A percentile compares a stretch with the other conserved stretches of the same genome.
phyloP scores from a whole-genome alignment of 75 land plant genomes.

The Selaginella moellendorffii region DNA sequence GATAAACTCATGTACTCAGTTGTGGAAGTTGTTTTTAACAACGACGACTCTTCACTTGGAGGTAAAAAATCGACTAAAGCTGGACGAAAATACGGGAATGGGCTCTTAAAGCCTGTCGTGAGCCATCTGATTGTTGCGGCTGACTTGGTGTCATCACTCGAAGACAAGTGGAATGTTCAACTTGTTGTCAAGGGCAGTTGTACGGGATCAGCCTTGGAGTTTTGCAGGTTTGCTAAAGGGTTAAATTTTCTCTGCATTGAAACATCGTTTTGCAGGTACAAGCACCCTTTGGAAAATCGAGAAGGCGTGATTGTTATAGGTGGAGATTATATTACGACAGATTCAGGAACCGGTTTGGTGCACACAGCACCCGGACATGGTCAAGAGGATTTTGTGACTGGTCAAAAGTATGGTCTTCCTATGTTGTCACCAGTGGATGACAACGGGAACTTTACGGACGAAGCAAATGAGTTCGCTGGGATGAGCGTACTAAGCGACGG shows the following conservation, averaged over 20 bases:
- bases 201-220: constrained; percentile 63
- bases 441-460: constrained; percentile 82
- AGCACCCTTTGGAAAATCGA: constrained; percentile 58
- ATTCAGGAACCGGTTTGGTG: constrained; percentile 95
- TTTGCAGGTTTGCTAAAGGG: constrained; percentile 84
- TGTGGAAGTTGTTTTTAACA: constrained; percentile 36
- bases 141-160: constrained; percentile 58
- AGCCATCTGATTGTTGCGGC: constrained; percentile 60
- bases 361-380: constrained; percentile 99
- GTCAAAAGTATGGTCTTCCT: constrained; percentile 76
- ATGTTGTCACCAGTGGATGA: constrained; percentile 91
- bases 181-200: constrained; percentile 46
- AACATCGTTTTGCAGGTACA: constrained; percentile 37
- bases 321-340: constrained; percentile 93
- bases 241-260: too few relatives aligned
- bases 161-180: constrained; percentile 59
- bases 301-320: constrained; percentile 95
- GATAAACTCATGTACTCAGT: constrained; percentile 64
- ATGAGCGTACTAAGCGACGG: constrained; percentile 86
- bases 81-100: constrained; percentile 30
- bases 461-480: constrained; percentile 75
- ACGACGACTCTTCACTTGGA: constrained; percentile 13
- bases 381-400: constrained; percentile 83
- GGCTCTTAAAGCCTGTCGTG: constrained; percentile 28
- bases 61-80: constrained; percentile 17